Evolutionary conservation across 345 rosid species (phyloP), one percentile per base, ranked within the genome.

Genomic region (Eucalyptus cladocalyx): DNA sequence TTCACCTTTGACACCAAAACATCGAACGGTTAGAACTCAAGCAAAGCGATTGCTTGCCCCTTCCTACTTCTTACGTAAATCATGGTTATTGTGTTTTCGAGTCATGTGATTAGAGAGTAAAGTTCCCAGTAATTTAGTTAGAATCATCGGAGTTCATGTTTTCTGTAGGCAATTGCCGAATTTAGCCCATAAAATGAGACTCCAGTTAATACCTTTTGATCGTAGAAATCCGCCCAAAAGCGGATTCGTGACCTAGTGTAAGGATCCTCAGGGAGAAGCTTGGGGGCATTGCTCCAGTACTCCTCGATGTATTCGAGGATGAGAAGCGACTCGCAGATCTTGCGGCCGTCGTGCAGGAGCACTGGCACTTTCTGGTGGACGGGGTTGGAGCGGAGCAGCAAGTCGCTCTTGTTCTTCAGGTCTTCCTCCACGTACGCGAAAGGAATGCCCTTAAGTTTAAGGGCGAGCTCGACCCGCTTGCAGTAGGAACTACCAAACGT

Each of bases 201-300:
- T 67, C 40, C 11, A 42, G 32, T 18, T 5, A 43, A 17, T 48
- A 90, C 93, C 89, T 90, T 80, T 21, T 89, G 88, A 45, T 92
- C 91, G 86, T 91, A 87, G 28, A 54, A 92, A 9, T 58, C 87
- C 2, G 90, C 89, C 91, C 93, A 89, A 53, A 89, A 90, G 60
- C 91, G 90, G 72, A 89, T n/a, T 65, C 89, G 89, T 88, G 91
- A 87, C 76, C 90, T 88, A 5, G 87, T 40, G 51, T 40, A 86
- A 56, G 91, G 92, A 88, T 93, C 93, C 54, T 91, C 87, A 1
- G 91, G 90, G 48, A 91, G 54, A 4, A 93, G 85, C 50, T 85
- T 88, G 12, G 94, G 90, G 28, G 83, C 14, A 21, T 54, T 26
- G 23, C 88, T 72, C 91, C 92, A 90, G 53, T 85, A 28, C 15